phyloP scores from a whole-genome alignment of 768 basidiomycete species.

The Trametes maxima region DNA sequence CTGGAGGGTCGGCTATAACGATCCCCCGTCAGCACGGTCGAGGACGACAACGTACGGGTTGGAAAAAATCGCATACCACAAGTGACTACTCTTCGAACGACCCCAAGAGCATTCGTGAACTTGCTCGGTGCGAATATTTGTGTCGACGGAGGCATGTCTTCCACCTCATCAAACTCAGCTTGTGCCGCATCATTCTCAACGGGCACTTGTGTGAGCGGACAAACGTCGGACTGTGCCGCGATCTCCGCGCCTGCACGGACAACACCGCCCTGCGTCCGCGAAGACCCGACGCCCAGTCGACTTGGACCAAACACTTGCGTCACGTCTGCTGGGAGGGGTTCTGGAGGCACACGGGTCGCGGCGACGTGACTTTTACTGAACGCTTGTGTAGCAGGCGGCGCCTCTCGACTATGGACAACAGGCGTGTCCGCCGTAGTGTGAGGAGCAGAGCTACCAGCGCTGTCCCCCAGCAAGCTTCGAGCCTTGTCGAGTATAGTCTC shows the following conservation, averaged over 20 bases:
- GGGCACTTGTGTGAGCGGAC: constrained; percentile 13
- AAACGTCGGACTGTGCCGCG: constrained; percentile 14
- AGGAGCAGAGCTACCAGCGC: background rate
- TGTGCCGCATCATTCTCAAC: background rate
- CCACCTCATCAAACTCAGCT: background rate
- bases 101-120: constrained; percentile 4
- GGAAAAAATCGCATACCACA: background rate
- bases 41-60: background rate
- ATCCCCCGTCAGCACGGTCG: background rate
- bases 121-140: constrained; percentile 31
- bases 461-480: constrained; percentile 35
- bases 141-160: constrained; percentile 21
- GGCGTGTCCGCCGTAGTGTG: background rate
- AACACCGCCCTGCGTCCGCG: background rate
- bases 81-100: background rate
- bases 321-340: constrained; percentile 38
- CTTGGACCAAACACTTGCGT: constrained; percentile 25
- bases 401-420: background rate
- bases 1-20: background rate
- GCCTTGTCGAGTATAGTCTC: constrained; percentile 43
- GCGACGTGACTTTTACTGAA: constrained; percentile 38
- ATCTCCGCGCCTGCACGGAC: constrained; percentile 9
- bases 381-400: constrained; percentile 33
- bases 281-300: constrained; percentile 14
- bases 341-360: background rate